These are phyloP conservation scores for Aspergillus persii DNA, from an alignment of 2,329 filamentous ascomycete species.

Conservation along the genomic window DNA sequence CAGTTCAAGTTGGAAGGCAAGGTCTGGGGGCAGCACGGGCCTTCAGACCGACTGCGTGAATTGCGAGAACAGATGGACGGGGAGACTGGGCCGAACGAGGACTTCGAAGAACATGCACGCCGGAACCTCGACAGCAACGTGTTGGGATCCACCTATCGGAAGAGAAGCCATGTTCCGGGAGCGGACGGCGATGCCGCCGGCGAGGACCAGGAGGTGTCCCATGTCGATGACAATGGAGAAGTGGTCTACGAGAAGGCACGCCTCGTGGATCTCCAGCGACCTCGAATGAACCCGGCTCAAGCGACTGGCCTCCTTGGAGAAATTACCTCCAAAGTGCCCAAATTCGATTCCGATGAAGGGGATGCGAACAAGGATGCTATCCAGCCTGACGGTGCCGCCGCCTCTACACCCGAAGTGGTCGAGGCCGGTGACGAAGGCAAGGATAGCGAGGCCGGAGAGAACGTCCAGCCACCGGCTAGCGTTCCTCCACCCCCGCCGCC, in stretches of 20 bases:
- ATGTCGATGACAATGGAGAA: conserved; percentile 56
- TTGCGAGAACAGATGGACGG: conserved; percentile 93
- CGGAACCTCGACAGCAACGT: conserved; percentile 69
- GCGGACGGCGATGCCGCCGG: conserved; percentile 35
- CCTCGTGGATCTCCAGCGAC: conserved; percentile 70
- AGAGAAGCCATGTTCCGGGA: conserved; percentile 42
- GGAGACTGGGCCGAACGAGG: conserved; percentile 49
- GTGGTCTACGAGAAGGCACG: conserved; percentile 75
- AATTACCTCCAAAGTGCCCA: conserved; percentile 72
- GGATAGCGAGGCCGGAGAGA: conserved; percentile 10
- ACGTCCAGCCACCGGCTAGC: conserved; percentile 16
- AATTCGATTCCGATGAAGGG: conserved; percentile 57
- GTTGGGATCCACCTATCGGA: conserved; percentile 68
- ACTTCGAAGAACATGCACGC: conserved; percentile 55
- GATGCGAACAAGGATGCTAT: conserved; percentile 47
- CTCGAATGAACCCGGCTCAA: conserved; percentile 61
- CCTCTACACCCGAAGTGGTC: conserved; percentile 53
- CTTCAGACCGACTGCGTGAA: conserved; percentile 87
- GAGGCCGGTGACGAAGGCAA: conserved; percentile 5
- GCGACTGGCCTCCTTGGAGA: conserved; percentile 67
- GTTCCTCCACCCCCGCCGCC: conserved; percentile 47
- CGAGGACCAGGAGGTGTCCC: conserved; percentile 38
- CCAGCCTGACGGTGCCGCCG: conserved; percentile 62
- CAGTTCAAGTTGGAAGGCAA: conserved; percentile 96
- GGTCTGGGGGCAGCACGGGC: conserved; percentile 81